phyloP scores from a whole-genome alignment of 257 asterid species.

The Nicotiana attenuata region DNA sequence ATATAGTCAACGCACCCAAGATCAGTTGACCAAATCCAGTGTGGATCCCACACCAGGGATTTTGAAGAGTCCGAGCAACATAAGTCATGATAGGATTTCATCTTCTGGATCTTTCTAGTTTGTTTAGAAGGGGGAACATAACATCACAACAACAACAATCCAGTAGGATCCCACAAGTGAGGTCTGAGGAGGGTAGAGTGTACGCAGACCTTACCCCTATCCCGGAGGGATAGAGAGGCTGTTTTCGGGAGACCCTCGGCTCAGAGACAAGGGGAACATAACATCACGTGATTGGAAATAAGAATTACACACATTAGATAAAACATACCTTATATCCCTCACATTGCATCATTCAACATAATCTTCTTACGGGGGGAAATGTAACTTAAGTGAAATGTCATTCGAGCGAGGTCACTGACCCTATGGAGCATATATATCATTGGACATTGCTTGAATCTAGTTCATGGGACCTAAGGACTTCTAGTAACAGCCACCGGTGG shows the following conservation, averaged over 20 bases:
- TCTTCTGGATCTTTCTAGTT: not conserved
- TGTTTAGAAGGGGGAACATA: not conserved
- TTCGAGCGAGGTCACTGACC: not conserved
- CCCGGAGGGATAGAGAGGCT: too few species aligned
- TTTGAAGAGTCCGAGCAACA: too few species aligned
- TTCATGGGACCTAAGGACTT: not conserved
- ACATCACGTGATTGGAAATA: not conserved
- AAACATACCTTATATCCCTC: not conserved
- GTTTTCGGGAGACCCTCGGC: too few species aligned
- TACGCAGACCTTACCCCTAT: too few species aligned
- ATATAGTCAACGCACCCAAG: too few species aligned
- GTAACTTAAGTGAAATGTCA: not conserved
- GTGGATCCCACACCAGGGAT: too few species aligned
- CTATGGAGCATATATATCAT: not conserved
- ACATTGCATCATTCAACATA: not conserved
- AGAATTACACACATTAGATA: not conserved
- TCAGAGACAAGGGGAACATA: not conserved
- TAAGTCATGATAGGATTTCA: not conserved
- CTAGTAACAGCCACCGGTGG: not conserved
- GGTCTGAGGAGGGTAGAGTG: too few species aligned
- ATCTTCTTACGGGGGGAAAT: not conserved
- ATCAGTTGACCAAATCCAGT: too few species aligned
- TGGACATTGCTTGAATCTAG: not conserved
- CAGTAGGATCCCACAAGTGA: too few species aligned
- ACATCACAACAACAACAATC: too few species aligned